Base-by-base conservation (phyloP, 257 asterid genomes). In the Solanum lignicaule region DNA sequence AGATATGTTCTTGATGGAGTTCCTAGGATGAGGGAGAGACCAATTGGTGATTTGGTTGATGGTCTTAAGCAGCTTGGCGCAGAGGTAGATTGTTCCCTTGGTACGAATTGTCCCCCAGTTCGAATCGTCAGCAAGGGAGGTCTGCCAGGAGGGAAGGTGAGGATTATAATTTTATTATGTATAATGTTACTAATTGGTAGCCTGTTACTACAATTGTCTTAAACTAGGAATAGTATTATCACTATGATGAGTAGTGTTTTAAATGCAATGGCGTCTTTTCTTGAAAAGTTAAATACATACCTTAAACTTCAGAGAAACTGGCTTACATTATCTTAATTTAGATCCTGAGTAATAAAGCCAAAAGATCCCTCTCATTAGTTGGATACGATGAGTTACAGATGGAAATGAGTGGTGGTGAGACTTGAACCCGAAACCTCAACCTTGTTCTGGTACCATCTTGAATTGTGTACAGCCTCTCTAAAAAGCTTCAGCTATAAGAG, bases 11-110 rank as follows among this genome's bases (percentile, higher is more conserved):
- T 97, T 87, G 99, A 97, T 84, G 99, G 99, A 66, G 98, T 97
- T 92, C 99, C 99, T 58, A 96, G 99, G 87, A 97, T 97, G 99
- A 94, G 99, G 90, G 99, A 97, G 96, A 94, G 99, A 86, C 99
- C 99, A 38, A 97, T 97, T 87, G 98, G 99, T 31, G 99, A 97
- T 92, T 91, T 97, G 91, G 99, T 97, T 68, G 84, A 92, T 79
- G 99, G 99, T 76, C 98, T 97, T 88, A 91, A 95, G 94, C 99
- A 97, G 95, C 98, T 97, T 83, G 99, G 99, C 43, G 98, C 98
- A 23, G 97, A 96, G 36, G 93, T 94, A 83, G 98, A 94, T 89
- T 95, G 99, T 88, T 94, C 73, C 89, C 92, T 95, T 25, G 99
- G 99, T 85, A 97, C 99, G 39, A 89, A 94, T 83, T 96, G 99